Conservation (phyloP, 1,284 basidiomycete genomes). For the Xerocomus minutiporus region DNA sequence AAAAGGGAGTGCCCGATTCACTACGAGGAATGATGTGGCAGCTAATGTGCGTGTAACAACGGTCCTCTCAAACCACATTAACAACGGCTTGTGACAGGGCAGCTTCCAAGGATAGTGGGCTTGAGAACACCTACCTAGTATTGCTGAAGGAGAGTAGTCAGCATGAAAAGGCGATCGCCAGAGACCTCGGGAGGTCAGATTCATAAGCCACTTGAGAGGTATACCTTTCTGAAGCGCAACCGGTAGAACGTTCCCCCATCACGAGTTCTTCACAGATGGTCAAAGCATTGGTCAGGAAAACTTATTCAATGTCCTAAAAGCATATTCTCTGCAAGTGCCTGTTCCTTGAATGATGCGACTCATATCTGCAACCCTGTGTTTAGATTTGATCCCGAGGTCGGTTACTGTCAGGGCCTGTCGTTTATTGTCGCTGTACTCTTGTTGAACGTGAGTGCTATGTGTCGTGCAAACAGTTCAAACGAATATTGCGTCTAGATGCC, state of each 20-base stretch:
- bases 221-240: conserved; percentile 13
- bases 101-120: conserved; percentile 83
- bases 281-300: conserved; percentile 95
- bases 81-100: conserved; percentile 46
- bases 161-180: conserved; percentile 91
- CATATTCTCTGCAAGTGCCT: conserved; percentile 77
- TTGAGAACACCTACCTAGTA: conserved; percentile 82
- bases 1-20: conserved; percentile 83
- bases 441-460: conserved; percentile 65
- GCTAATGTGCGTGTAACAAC: conserved; percentile 65
- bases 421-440: conserved; percentile 94
- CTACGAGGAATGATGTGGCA: conserved; percentile 97
- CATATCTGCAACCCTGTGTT: conserved; percentile 15
- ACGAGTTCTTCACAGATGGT: conserved; percentile 91
- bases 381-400: conserved; percentile 91
- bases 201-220: conserved; percentile 4
- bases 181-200: conserved; percentile 78
- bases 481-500: conserved; percentile 73
- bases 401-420: conserved; percentile 94
- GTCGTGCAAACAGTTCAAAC: conserved; percentile 4
- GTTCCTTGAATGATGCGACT: conserved; percentile 4
- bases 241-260: conserved; percentile 89
- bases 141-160: conserved; percentile 80
- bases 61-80: conserved; percentile 7
- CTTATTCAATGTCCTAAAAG: conserved; percentile 95